These are phyloP conservation scores for Truncatella angustata DNA, from an alignment of 2,329 filamentous ascomycete genomes.

Conservation along the genomic window DNA sequence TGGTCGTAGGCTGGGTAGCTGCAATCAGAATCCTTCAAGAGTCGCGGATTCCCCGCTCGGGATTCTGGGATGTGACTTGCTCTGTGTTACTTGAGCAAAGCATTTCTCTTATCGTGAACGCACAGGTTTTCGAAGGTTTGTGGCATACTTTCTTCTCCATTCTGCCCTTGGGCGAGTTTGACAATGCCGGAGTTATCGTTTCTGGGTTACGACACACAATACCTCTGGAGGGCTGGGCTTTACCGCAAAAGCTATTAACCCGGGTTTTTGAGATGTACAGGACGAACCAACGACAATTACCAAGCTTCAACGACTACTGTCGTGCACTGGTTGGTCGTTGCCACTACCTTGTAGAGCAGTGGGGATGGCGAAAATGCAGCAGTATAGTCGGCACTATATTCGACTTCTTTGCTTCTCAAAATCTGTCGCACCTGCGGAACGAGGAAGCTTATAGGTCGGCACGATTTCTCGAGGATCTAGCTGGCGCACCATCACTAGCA, in stretches of 20 bases:
- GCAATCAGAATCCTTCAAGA: conserved; percentile 53
- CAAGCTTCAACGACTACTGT: conserved; percentile 66
- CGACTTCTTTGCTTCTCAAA: conserved; percentile 65
- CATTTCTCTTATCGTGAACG: conserved; percentile 37
- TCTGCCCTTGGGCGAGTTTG: conserved; percentile 60
- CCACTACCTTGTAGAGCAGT: conserved; percentile 61
- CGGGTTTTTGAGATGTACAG: conserved; percentile 59
- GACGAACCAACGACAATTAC: conserved; percentile 50
- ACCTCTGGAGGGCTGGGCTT: conserved; percentile 56
- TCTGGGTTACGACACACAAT: conserved; percentile 33
- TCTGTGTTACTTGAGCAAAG: conserved; percentile 37
- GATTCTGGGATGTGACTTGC: conserved; percentile 61
- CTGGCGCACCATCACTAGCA: conserved; percentile 41
- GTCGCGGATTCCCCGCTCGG: conserved; percentile 46
- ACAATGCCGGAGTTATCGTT: conserved; percentile 49
- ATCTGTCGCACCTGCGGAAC: conserved; percentile 61
- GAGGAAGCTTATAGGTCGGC: conserved; percentile 63
- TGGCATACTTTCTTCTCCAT: conserved; percentile 62
- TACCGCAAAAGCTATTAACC: conserved; percentile 57
- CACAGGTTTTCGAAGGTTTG: conserved; percentile 48
- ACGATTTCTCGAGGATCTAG: conserved; percentile 57
- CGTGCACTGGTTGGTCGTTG: conserved; percentile 59
- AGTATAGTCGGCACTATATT: conserved; percentile 60
- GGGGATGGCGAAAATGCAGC: conserved; percentile 62
- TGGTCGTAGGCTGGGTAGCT: conserved; percentile 56